phyloP scores from a whole-genome alignment of 2,329 filamentous ascomycete genomes.

The Pestalotiopsis sp. region DNA sequence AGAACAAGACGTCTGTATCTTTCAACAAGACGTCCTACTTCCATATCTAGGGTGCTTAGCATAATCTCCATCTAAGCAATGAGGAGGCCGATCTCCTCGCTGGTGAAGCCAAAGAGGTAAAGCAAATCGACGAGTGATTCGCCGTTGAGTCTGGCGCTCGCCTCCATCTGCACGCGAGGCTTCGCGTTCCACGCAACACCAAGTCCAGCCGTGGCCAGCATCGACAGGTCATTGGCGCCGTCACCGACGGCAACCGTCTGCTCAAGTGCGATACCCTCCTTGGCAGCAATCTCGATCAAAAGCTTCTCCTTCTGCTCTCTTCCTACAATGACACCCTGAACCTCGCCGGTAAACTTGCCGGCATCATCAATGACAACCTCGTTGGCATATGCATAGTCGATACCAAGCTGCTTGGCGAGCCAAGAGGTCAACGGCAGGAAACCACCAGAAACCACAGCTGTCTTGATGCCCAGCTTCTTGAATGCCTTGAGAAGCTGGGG shows the following conservation, averaged over 20 bases:
- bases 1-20: background rate
- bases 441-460: conserved; percentile 88
- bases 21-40: background rate
- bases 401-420: conserved; percentile 76
- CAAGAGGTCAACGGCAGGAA: conserved; percentile 88
- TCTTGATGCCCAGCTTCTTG: conserved; percentile 78
- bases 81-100: conserved; percentile 59
- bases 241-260: conserved; percentile 77
- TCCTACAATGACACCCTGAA: conserved; percentile 72
- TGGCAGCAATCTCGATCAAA: conserved; percentile 67
- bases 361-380: conserved; percentile 67
- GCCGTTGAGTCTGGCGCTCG: conserved; percentile 70
- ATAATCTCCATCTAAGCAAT: conserved; percentile 22
- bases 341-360: conserved; percentile 67
- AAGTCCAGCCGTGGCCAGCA: conserved; percentile 74
- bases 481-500: conserved; percentile 71
- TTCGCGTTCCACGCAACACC: conserved; percentile 86
- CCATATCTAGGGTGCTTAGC: background rate
- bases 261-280: conserved; percentile 64
- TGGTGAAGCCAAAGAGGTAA: conserved; percentile 71
- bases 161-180: conserved; percentile 76
- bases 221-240: conserved; percentile 79
- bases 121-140: conserved; percentile 70
- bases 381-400: conserved; percentile 90
- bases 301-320: conserved; percentile 73